Percentiles rank a stretch among this genome's conserved stretches.
Conservation (phyloP, 352 stramenopile genomes). For the Phytophthora syringae region DNA sequence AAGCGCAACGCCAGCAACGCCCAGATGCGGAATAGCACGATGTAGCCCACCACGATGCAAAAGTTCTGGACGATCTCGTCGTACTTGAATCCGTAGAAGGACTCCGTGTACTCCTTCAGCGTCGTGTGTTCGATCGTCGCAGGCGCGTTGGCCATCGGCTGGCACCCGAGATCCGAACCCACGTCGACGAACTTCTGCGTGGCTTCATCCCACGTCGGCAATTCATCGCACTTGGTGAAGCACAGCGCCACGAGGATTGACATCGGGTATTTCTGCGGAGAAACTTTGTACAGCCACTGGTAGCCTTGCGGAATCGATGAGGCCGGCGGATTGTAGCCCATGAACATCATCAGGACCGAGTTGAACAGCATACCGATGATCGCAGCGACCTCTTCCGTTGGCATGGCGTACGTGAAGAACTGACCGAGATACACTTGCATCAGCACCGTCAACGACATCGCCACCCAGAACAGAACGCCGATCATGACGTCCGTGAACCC, state of each 20-base stretch:
- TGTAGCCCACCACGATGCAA: slow-evolving; percentile 25
- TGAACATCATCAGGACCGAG: slow-evolving; percentile 44
- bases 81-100: slow-evolving; percentile 30
- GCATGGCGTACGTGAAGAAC: slow-evolving; percentile 41
- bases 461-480: slow-evolving; percentile 35
- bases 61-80: slow-evolving; percentile 28
- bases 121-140: slow-evolving; percentile 30
- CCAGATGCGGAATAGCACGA: slow-evolving; percentile 36
- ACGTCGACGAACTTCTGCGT: slow-evolving; percentile 26
- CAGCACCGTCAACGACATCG: slow-evolving; percentile 29
- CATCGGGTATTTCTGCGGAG: slow-evolving; percentile 34
- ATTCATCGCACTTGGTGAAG: slow-evolving; percentile 35
- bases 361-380: slow-evolving; percentile 46
- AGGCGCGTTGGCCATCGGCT: slow-evolving; percentile 24
- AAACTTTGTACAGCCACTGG: slow-evolving; percentile 51
- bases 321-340: slow-evolving; percentile 40
- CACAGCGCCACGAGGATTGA: slow-evolving; percentile 34
- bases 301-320: slow-evolving; percentile 31
- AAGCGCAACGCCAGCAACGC: slow-evolving; percentile 40
- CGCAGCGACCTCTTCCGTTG: slow-evolving; percentile 33
- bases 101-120: slow-evolving; percentile 31
- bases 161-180: slow-evolving; percentile 29
- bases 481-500: slow-evolving; percentile 35
- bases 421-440: slow-evolving; percentile 46
- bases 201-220: slow-evolving; percentile 27